A percentile compares a stretch with the other conserved stretches of the same genome.
phyloP scores from a whole-genome alignment of 2,329 filamentous ascomycete genomes.

The Coniochaeta sp. region DNA sequence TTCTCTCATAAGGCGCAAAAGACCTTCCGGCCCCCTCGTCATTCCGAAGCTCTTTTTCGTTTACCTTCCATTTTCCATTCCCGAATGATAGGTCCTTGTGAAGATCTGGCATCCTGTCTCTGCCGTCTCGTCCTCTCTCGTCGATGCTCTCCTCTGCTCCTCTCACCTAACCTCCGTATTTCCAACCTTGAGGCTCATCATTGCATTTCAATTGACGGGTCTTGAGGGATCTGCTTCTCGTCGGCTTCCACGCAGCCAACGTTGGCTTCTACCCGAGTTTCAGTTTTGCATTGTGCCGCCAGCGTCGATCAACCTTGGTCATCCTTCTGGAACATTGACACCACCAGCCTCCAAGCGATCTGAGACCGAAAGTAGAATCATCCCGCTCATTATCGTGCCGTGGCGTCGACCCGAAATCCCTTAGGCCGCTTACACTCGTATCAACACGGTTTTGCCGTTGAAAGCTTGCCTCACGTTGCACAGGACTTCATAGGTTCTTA shows the following conservation, averaged over 20 bases:
- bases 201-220: background rate
- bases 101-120: background rate
- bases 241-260: background rate
- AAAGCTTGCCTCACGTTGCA: background rate
- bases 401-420: background rate
- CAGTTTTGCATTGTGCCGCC: conserved; percentile 1
- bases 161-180: background rate
- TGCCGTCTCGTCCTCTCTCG: background rate
- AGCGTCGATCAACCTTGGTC: background rate
- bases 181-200: background rate
- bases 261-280: background rate
- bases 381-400: background rate
- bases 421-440: background rate
- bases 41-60: conserved; percentile 1
- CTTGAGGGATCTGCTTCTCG: background rate
- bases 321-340: background rate
- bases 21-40: background rate
- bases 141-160: background rate
- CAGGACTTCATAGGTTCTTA: background rate
- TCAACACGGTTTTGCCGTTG: background rate
- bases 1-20: background rate
- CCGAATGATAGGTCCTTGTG: background rate
- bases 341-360: background rate
- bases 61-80: background rate
- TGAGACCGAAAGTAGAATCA: background rate